Conservation (phyloP, 371 early-diverging fungal species). For the Haplosporangium sp. region DNA sequence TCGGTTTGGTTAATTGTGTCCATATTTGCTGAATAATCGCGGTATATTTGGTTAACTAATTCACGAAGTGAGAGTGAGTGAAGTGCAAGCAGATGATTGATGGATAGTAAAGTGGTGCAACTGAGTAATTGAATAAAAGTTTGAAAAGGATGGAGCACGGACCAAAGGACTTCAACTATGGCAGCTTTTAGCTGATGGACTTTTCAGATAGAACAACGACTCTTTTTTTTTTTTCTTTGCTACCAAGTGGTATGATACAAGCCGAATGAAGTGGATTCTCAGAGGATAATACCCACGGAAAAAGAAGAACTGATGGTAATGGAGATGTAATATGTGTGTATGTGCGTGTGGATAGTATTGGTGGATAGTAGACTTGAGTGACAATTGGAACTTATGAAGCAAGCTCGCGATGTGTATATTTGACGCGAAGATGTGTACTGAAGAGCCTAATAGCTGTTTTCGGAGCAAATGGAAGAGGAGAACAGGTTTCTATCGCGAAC, state of each 20-base stretch:
- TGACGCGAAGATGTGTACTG: too few species aligned
- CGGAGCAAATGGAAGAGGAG: too few species aligned
- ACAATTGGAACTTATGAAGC: too few species aligned
- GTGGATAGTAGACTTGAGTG: too few species aligned
- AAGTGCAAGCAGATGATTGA: not conserved
- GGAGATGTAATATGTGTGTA: too few species aligned
- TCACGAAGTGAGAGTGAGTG: not conserved
- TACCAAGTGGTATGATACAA: not conserved
- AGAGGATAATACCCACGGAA: too few species aligned
- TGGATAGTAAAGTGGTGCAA: not conserved
- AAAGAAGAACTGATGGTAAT: too few species aligned
- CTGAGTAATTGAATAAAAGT: not conserved
- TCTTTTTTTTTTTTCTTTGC: not conserved
- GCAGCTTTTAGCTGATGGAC: slow-evolving; percentile 16
- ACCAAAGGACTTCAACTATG: not conserved
- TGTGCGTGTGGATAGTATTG: too few species aligned
- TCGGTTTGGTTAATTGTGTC: slow-evolving; percentile 18
- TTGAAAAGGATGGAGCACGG: not conserved
- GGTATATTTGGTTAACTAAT: not conserved
- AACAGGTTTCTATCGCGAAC: not conserved
- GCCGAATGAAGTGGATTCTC: too few species aligned
- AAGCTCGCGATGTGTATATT: too few species aligned
- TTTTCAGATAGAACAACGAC: slow-evolving; percentile 3
- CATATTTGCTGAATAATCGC: slow-evolving; percentile 15
- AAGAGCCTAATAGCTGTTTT: too few species aligned